phyloP scores from a whole-genome alignment of 2,329 filamentous ascomycete species.

The Nectriaceae sp. region DNA sequence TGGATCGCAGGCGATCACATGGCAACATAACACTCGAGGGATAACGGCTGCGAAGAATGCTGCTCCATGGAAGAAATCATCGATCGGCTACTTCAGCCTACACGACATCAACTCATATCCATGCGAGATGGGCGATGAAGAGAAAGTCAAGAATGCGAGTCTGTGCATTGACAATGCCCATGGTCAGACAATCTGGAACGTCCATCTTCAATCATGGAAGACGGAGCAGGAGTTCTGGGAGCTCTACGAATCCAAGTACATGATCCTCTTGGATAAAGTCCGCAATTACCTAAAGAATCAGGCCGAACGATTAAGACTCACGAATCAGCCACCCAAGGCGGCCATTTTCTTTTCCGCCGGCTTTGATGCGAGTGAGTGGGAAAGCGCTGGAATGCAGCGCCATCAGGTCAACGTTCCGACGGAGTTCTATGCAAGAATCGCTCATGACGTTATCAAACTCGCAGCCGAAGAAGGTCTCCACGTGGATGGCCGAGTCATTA shows the following conservation, averaged over 20 bases:
- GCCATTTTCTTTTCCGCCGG: slow-evolving; percentile 95
- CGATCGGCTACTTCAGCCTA: slow-evolving; percentile 93
- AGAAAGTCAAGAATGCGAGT: slow-evolving; percentile 92
- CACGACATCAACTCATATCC: slow-evolving; percentile 99
- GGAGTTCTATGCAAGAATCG: slow-evolving; percentile 91
- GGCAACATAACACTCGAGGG: slow-evolving; percentile 81
- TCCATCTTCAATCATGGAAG: slow-evolving; percentile 88
- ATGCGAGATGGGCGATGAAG: slow-evolving; percentile 89
- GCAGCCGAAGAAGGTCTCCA: slow-evolving; percentile 77
- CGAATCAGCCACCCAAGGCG: slow-evolving; percentile 69
- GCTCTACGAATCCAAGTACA: slow-evolving; percentile 80
- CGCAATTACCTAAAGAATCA: slow-evolving; percentile 75
- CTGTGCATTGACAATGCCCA: slow-evolving; percentile 93
- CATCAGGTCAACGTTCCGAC: slow-evolving; percentile 96
- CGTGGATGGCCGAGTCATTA: slow-evolving; percentile 84
- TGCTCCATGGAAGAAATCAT: slow-evolving; percentile 75
- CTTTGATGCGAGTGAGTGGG: slow-evolving; percentile 96
- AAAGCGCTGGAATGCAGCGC: slow-evolving; percentile 89
- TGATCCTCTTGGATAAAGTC: slow-evolving; percentile 76
- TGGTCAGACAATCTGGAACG: slow-evolving; percentile 93
- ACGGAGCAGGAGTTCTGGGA: slow-evolving; percentile 84
- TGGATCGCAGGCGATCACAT: slow-evolving; percentile 92
- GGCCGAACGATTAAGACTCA: slow-evolving; percentile 61
- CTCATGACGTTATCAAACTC: slow-evolving; percentile 79
- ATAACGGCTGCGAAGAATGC: slow-evolving; percentile 66